These are phyloP conservation scores for Aspergillus olivimuriae DNA, from an alignment of 495 filamentous ascomycete species.

Conservation along the genomic window DNA sequence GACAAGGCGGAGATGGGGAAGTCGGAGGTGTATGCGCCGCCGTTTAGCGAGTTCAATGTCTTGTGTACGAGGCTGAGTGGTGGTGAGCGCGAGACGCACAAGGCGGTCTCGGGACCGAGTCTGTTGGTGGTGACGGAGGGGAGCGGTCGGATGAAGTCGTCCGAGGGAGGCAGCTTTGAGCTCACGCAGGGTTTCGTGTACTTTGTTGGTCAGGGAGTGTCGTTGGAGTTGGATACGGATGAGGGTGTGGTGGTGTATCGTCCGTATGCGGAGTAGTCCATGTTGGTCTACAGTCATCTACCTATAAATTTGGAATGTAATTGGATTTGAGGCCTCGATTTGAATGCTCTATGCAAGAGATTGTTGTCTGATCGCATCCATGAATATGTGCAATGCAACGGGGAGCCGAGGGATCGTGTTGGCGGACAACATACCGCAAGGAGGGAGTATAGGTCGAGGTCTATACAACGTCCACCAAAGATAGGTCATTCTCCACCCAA, in stretches of 20 bases:
- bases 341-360: too few species aligned
- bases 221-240: slow-evolving; percentile 41
- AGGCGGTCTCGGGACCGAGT: slow-evolving; percentile 53
- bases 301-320: too few species aligned
- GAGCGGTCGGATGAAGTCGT: slow-evolving; percentile 49
- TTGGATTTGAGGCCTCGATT: too few species aligned
- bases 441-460: too few species aligned
- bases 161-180: slow-evolving; percentile 38
- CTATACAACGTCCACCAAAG: too few species aligned
- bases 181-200: slow-evolving; percentile 59
- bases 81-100: slow-evolving; percentile 53
- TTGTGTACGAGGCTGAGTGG: slow-evolving; percentile 50
- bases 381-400: too few species aligned
- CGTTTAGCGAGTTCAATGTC: slow-evolving; percentile 68
- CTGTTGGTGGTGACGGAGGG: slow-evolving; percentile 62
- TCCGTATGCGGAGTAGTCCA: slow-evolving; percentile 44
- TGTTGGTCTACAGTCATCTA: too few species aligned
- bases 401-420: too few species aligned
- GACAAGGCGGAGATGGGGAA: slow-evolving; percentile 50
- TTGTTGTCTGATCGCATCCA: too few species aligned
- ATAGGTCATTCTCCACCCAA: too few species aligned
- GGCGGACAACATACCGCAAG: too few species aligned
- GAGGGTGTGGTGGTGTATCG: slow-evolving; percentile 49
- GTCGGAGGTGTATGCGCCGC: slow-evolving; percentile 58
- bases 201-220: slow-evolving; percentile 58